Conservation (phyloP, 208 protist species). For the Trypanosoma melophagium region DNA sequence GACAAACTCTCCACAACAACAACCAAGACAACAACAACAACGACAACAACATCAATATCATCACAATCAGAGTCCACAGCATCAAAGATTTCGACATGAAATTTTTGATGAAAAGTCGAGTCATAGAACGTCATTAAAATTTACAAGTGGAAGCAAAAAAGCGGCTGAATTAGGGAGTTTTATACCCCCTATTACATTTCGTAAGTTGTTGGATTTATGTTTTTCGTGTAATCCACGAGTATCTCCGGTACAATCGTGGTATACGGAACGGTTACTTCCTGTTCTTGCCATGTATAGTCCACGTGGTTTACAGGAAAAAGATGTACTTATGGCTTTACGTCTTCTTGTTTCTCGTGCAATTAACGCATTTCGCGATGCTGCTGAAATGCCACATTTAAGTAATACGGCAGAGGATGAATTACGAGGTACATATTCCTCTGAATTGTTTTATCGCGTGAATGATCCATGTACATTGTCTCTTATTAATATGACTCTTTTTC, state of each 20-base stretch:
- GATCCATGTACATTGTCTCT: slow-evolving; percentile 30
- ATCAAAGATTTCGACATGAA: background rate
- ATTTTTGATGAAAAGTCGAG: background rate
- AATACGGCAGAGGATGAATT: slow-evolving; percentile 7
- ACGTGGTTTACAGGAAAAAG: slow-evolving; percentile 9
- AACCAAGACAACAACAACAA: background rate
- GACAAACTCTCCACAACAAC: background rate
- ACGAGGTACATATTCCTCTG: slow-evolving; percentile 20
- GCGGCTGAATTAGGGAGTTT: background rate
- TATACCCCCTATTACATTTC: slow-evolving; percentile 4
- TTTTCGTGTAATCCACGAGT: background rate
- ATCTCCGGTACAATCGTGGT: background rate
- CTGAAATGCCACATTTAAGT: slow-evolving; percentile 20
- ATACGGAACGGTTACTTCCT: slow-evolving; percentile 25
- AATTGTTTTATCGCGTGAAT: slow-evolving; percentile 15
- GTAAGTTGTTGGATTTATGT: slow-evolving; percentile 17
- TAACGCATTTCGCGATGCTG: slow-evolving; percentile 21
- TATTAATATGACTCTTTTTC: slow-evolving; percentile 49
- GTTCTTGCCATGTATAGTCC: slow-evolving; percentile 29
- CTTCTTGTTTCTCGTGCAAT: slow-evolving; percentile 30
- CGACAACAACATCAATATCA: background rate
- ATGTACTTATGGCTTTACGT: slow-evolving; percentile 19
- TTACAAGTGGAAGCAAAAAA: background rate
- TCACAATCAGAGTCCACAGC: background rate
- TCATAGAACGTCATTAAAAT: background rate